A percentile compares a stretch with the other conserved stretches of the same genome.
phyloP scores from a whole-genome alignment of 1,139 yeast genomes.

The Debaryomyces coudertii region DNA sequence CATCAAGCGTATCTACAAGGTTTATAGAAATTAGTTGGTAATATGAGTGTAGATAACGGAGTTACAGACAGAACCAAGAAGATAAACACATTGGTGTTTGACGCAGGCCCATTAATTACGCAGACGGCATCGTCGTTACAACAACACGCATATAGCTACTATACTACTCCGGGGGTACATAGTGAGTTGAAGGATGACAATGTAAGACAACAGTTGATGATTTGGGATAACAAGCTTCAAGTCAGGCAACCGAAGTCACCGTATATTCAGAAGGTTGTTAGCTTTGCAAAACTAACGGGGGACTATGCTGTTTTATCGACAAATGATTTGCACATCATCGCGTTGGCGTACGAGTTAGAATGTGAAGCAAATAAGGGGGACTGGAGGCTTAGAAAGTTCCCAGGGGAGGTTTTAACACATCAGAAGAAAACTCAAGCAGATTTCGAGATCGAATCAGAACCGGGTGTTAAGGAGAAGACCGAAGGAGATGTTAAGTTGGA shows the following conservation, averaged over 20 bases:
- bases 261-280: conserved; percentile 64
- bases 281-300: conserved; percentile 87
- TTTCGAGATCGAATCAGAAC: conserved; percentile 26
- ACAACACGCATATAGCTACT: conserved; percentile 67
- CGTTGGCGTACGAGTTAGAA: conserved; percentile 87
- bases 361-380: conserved; percentile 69
- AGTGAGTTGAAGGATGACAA: conserved; percentile 85
- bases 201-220: conserved; percentile 72
- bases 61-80: conserved; percentile 11
- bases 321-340: conserved; percentile 91
- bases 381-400: conserved; percentile 67
- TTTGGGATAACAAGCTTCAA: conserved; percentile 72
- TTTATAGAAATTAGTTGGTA: conserved; percentile 1
- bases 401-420: conserved; percentile 56
- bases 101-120: conserved; percentile 93
- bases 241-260: conserved; percentile 76
- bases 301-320: conserved; percentile 85
- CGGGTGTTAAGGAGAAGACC: conserved; percentile 23
- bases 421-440: conserved; percentile 13
- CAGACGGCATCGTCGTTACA: conserved; percentile 78
- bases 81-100: conserved; percentile 69
- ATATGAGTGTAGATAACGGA: not conserved
- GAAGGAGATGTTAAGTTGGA: conserved; percentile 15
- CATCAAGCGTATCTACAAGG: not conserved
- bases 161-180: conserved; percentile 90